Evolutionary conservation across 225 moss, liverwort and hornwort genomes (phyloP).

Genomic region (Pseudoscleropodium purum): DNA sequence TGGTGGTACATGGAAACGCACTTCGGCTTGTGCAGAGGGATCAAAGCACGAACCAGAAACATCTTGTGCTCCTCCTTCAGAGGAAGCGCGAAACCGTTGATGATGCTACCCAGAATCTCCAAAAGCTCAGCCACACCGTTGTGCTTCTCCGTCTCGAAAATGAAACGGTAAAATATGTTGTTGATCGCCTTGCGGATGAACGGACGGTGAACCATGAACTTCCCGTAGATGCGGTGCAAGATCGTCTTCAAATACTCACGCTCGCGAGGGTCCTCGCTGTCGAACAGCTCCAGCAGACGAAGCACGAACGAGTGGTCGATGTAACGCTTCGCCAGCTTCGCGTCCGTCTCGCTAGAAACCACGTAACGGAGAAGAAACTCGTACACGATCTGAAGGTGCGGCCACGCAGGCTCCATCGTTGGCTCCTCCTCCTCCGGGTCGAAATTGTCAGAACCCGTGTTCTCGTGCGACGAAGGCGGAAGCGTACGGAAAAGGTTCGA

Average conservation of each 20-base stretch:
- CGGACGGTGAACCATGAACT: constrained; percentile 54
- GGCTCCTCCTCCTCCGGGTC: constrained; percentile 56
- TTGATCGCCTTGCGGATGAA: constrained; percentile 60
- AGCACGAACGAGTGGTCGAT: constrained; percentile 52
- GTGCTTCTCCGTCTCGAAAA: constrained; percentile 60
- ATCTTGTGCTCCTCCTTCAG: constrained; percentile 66
- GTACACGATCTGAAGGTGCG: constrained; percentile 53
- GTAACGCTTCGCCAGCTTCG: constrained; percentile 55
- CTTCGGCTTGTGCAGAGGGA: constrained; percentile 57
- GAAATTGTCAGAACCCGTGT: constrained; percentile 40
- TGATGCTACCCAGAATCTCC: constrained; percentile 52
- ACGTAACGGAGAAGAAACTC: constrained; percentile 53
- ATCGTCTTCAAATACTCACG: constrained; percentile 56
- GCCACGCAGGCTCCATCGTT: constrained; percentile 58
- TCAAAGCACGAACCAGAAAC: constrained; percentile 43
- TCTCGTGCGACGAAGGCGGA: constrained; percentile 50
- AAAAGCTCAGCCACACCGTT: constrained; percentile 52
- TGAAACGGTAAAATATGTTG: constrained; percentile 61
- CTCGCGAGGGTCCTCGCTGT: constrained; percentile 51
- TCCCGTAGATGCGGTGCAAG: constrained; percentile 47
- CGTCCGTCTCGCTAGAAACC: constrained; percentile 45
- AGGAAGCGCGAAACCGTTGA: constrained; percentile 58
- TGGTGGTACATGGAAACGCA: constrained; percentile 58
- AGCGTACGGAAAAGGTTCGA: constrained; percentile 43
- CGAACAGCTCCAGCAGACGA: constrained; percentile 40